Conservation (phyloP, 169 alveolate genomes). For the Eimeria praecox region DNA sequence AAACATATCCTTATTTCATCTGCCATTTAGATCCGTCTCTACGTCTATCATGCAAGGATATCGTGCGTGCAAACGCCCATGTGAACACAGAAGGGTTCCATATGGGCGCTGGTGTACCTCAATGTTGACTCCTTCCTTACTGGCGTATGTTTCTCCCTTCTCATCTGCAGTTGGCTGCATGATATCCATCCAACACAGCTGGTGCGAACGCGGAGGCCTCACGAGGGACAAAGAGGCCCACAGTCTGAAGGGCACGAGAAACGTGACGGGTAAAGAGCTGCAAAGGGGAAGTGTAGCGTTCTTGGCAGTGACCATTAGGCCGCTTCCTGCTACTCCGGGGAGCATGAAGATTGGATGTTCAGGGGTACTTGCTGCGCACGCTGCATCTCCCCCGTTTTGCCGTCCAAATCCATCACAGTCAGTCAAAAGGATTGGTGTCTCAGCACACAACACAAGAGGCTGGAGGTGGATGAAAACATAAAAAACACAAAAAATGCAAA, state of each 20-base stretch:
- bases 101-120: neutral
- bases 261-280: conserved; percentile 3
- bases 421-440: neutral
- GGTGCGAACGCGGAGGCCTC: conserved; percentile 59
- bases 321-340: conserved; percentile 82
- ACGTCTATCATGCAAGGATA: neutral
- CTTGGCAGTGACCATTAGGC: conserved; percentile 43
- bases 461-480: neutral
- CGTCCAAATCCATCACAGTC: neutral
- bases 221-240: conserved; percentile 80
- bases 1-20: neutral
- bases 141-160: conserved; percentile 49
- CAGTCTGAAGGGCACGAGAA: conserved; percentile 52
- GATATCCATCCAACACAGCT: conserved; percentile 79
- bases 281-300: conserved; percentile 42
- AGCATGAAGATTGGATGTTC: conserved; percentile 69
- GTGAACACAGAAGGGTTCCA: neutral
- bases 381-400: neutral
- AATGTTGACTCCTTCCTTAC: conserved; percentile 39
- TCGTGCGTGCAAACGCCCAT: neutral
- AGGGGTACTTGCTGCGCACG: neutral
- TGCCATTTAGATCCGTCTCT: neutral
- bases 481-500: neutral
- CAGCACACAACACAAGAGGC: neutral
- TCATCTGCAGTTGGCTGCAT: conserved; percentile 70